Base-by-base conservation (phyloP, 2,329 filamentous ascomycete species). In the Penicillium concentricum region DNA sequence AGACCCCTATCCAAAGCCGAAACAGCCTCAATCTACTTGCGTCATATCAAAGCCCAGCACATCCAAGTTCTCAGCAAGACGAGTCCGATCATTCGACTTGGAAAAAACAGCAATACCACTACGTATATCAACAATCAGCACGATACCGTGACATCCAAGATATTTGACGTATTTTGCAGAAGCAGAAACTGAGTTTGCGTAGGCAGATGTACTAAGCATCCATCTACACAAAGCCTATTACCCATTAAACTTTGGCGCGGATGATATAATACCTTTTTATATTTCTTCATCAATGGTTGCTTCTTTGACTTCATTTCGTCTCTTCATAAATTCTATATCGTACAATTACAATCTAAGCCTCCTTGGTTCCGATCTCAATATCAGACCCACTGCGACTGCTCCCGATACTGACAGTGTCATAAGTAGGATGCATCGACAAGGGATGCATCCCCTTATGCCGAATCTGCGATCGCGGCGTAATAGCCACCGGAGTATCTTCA, bases 371-470 rank as follows among this genome's bases (percentile, higher is more conserved):
- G 1, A 42, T 34, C 4, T 24, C 42, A 22, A 30, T 28, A 35
- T n/a, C n/a, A 46, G 50, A 56, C 9, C 43, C 56, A 54, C 58
- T 57, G 5, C 35, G 46, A 35, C 54, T 62, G 53, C 61, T 61
- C 51, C 47, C 58, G 15, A 51, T 22, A 49, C 59, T 58, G 12
- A 42, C 58, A 20, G 16, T 56, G 9, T 60, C 51, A 12, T 45
- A 41, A 30, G 59, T 54, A 7, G 62, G 64, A 56, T 66, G 56
- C 64, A 66, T 65, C 7, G 59, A 66, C 30, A 66, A 50, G 7
- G 64, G 62, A 55, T 66, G 56, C 46, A 65, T 20, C 1, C 64
- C 62, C 38, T 64, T 60, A 15, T 58, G 56, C 3, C 54, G 57
- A 16, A 62, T 50, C 16, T 58, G 61, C 22, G 63, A 61, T 4